Evolutionary conservation across 352 stramenopile genomes (phyloP), one percentile per base, ranked within the genome.

Genomic region (Phytophthora pini): DNA sequence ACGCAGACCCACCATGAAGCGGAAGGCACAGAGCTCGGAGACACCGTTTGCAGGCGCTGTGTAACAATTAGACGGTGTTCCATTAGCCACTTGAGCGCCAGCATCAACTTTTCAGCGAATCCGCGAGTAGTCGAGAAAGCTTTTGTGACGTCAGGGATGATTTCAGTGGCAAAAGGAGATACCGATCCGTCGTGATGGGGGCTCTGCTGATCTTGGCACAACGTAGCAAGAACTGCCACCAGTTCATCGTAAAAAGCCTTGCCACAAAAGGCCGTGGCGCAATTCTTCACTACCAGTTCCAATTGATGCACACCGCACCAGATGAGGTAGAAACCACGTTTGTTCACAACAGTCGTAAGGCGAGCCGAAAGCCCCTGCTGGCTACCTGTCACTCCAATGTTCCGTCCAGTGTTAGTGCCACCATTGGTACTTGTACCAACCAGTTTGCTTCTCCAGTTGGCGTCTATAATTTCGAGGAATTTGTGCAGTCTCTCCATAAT

Each of bases 1-100:
- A 87, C 71, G 36, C 77, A 79, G 17, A 89, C 66, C 82, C 79
- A 90, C 77, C 79, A 90, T 17, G 76, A 84, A 22, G 77, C 61
- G 4, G 82, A 86, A 8, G 79, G 76, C 17, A 75, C 50, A n/a
- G 59, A 68, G 7, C 62, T 43, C 20, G 51, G 56, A 3, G 43
- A 66, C 1, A 31, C 52, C n/a, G 50, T 56, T 44, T 78, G 66
- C 2, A 88, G 32, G 8, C 72, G 55, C 24, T 69, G 56, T 3
- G 56, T 74, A 8, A 87, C 59, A 8, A 41, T 40, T 24, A 69
- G 34, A 10, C 72, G 77, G 54, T 79, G 70, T 27, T 84, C 70
- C 22, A 85, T 77, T 5, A 87, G 46, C 79, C 82, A 89, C 54
- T 85, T 84, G 10, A 90, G 68, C 13, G 70, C 60, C 22, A 63